Base-by-base conservation (phyloP, 305 asterid species). In the Rubia peregrina region DNA sequence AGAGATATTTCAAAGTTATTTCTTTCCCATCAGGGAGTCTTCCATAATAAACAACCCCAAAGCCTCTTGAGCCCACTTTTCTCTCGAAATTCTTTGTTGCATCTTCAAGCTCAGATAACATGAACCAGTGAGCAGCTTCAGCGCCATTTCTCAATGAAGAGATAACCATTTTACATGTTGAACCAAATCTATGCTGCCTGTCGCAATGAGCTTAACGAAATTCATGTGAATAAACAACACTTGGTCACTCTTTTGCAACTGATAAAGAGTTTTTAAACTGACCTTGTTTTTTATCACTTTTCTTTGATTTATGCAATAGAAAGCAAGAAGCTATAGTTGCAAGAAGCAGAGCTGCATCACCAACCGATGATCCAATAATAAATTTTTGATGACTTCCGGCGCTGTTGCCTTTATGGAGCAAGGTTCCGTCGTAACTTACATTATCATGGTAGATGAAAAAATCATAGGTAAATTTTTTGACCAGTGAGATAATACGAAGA, bases 61-160 rank as follows among this genome's bases (percentile, higher is more conserved):
- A 94, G 48, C 98, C 98, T 74, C 99, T 98, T 2, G 99, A 88
- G 42, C 99, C 98, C 42, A 94, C 79, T 82, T 82, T 89, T 12
- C 80, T 94, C 87, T 85, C 95, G 24, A 87, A 91, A 72, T 88
- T 83, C 61, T 78, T 91, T 5, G 99, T 94, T 26, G 99, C 96
- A 24, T 83, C 90, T 84, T 87, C 82, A 51, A 94, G 87, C 70
- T 94, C 98, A 51, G 92, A 78, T 72, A 94, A 77, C 11, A 90
- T 67, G 76, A 94, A 94, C 88, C 74, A 87, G 81, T 87, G 96
- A 6, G 98, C 99, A 67, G 91, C 88, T 81, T 94, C 98, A 38
- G 88, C 83, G 36, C 83, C 73, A 75, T 88, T 83, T 44, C 84
- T 82, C 57, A 84, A 80, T 43, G 96, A 80, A 69, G 96, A 83